Evolutionary conservation across 805 yeast species (phyloP), one percentile per base, ranked within the genome.

Genomic region (Cyberlindnera suaveolens): DNA sequence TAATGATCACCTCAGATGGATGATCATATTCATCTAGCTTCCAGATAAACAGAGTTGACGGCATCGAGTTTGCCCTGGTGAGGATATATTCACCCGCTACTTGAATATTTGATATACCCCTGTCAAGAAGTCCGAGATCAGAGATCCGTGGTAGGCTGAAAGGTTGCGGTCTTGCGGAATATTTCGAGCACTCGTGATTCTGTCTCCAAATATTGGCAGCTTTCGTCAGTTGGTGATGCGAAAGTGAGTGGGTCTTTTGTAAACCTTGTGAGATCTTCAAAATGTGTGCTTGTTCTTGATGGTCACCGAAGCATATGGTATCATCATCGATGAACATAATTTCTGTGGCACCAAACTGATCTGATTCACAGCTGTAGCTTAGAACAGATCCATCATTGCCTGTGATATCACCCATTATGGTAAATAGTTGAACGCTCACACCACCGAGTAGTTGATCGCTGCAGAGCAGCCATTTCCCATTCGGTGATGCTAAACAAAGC

Each of bases 21-120:
- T 36, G 27, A 14, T 16, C 31, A 4, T 37, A 19, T 14, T 18
- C 14, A 10, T 26, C 34, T 9, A 40, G 2, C 14, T 36, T 30
- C 55, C 53, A 53, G 3, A 51, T 32, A 35, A 51, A 51, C 3
- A 47, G 40, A 2, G 53, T 36, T 6, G 51, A 40, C 1, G 56
- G 56, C 54, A 50, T 48, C 3, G 44, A 31, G n/a, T 41, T 19
- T 4, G 44, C 19, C 9, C 35, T 32, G 2, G 40, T 26, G 23
- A 43, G 36, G 18, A 51, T 9, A 14, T 40, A 30, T 3, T 15
- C 16, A 1, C 41, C 48, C 3, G 30, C 34, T 4, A 16, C 4
- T 13, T 31, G 11, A 13, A 51, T 14, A 20, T 34, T 39, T 8
- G 26, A 31, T 1, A 51, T 31, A 4, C 57, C 57, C 14, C n/a